Conservation (phyloP, 768 basidiomycete species). For the Tremella yokohamensis region DNA sequence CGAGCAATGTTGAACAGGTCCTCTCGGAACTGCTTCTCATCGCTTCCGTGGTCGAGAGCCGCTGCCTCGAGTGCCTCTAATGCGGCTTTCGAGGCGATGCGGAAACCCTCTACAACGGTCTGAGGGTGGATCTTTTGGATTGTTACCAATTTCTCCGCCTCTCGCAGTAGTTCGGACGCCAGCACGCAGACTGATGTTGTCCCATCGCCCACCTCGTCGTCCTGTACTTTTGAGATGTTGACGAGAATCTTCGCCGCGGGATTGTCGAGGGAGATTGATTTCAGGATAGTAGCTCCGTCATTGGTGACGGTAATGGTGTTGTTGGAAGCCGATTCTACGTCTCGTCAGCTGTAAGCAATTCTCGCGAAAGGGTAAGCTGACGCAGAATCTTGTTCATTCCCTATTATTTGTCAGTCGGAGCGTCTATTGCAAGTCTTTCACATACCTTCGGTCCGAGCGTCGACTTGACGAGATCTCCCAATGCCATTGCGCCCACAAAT, state of each 20-base stretch:
- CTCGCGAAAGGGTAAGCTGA: conserved; percentile 19
- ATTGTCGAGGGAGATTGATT: conserved; percentile 95
- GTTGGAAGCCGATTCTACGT: conserved; percentile 59
- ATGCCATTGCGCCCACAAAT: conserved; percentile 93
- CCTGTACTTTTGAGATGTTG: conserved; percentile 99
- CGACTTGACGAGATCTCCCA: conserved; percentile 97
- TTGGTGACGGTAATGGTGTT: conserved; percentile 97
- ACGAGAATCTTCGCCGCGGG: conserved; percentile 98
- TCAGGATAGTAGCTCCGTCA: conserved; percentile 97
- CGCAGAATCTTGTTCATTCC: conserved; percentile 99
- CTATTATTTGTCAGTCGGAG: conserved; percentile 4
- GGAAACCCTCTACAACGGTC: conserved; percentile 93
- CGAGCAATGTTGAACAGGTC: conserved; percentile 95
- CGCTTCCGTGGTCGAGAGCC: conserved; percentile 74
- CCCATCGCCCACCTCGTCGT: conserved; percentile 95
- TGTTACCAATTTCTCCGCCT: conserved; percentile 89
- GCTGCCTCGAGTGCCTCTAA: conserved; percentile 76
- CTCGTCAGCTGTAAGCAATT: conserved; percentile 5
- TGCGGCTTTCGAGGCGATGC: conserved; percentile 82
- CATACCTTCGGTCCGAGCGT: conserved; percentile 81
- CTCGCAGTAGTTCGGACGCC: conserved; percentile 82
- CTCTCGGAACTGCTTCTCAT: conserved; percentile 70
- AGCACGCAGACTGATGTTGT: conserved; percentile 69
- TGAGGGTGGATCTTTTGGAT: conserved; percentile 89
- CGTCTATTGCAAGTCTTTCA: conserved; percentile 19